A percentile compares a stretch with the other conserved stretches of the same genome.
Conservation (phyloP, 163 green algal genomes). For the Scenedesmus sp. region DNA sequence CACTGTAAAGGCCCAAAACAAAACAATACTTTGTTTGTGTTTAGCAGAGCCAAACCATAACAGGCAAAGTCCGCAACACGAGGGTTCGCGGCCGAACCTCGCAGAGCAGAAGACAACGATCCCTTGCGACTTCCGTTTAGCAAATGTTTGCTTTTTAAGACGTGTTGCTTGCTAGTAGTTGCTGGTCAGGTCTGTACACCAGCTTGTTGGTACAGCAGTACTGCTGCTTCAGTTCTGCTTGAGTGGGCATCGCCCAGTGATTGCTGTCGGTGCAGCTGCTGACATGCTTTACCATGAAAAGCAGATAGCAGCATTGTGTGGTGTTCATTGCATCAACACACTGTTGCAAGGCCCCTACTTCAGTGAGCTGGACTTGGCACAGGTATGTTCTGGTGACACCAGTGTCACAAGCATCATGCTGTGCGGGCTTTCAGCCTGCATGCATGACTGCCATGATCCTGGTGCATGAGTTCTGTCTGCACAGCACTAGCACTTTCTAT, state of each 20-base stretch:
- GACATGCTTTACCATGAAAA: constrained; percentile 77
- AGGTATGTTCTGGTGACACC: constrained; percentile 41
- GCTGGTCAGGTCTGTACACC: neutral
- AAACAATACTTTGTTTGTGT: neutral
- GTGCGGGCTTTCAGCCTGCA: neutral
- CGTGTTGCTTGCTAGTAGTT: neutral
- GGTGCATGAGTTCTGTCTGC: neutral
- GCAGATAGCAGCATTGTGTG: constrained; percentile 84
- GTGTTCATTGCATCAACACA: constrained; percentile 92
- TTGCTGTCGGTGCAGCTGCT: neutral
- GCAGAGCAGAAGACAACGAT: neutral
- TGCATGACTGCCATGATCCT: neutral
- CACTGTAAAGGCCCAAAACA: neutral
- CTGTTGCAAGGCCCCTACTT: constrained; percentile 91
- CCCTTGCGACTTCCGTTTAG: neutral
- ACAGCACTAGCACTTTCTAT: neutral
- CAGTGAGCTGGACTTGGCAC: constrained; percentile 77
- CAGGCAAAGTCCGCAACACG: neutral
- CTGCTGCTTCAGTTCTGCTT: constrained; percentile 2
- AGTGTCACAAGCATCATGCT: neutral
- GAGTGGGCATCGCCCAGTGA: neutral
- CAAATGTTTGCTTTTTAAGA: neutral
- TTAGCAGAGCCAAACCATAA: neutral
- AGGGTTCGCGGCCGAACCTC: neutral
- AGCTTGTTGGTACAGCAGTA: neutral